Percentiles rank a stretch among this genome's conserved stretches.
phyloP scores from a whole-genome alignment of 768 basidiomycete species.

The Arthromyces matolae region DNA sequence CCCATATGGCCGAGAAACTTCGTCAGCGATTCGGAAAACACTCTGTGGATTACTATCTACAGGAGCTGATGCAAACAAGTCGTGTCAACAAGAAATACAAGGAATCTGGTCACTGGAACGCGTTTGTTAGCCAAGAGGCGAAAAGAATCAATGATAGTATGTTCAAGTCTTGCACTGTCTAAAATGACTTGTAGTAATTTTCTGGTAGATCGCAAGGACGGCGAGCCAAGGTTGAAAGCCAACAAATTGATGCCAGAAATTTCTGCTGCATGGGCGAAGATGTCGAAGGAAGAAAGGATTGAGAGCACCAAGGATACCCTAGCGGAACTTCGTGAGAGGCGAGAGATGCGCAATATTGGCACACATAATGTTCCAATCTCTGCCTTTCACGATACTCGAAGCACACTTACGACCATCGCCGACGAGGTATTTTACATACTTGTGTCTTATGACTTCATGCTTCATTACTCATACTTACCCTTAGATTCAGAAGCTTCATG shows the following conservation, averaged over 20 bases:
- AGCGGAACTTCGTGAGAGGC: neutral
- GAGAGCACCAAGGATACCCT: neutral
- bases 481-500: neutral
- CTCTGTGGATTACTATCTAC: neutral
- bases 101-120: neutral
- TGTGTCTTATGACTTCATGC: no score
- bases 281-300: neutral
- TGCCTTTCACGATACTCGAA: neutral
- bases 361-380: neutral
- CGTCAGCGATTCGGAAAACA: neutral
- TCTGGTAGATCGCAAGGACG: no score
- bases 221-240: neutral
- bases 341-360: neutral
- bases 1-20: neutral
- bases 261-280: neutral
- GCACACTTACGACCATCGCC: neutral
- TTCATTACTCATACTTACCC: neutral
- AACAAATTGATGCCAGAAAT: neutral
- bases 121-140: neutral
- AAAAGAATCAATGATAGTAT: neutral
- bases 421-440: neutral
- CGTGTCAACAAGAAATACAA: neutral
- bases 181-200: neutral
- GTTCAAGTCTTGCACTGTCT: neutral
- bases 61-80: neutral